These are phyloP conservation scores for Aspergillus sp. DNA, from an alignment of 2,329 filamentous ascomycete species.

Conservation along the genomic window DNA sequence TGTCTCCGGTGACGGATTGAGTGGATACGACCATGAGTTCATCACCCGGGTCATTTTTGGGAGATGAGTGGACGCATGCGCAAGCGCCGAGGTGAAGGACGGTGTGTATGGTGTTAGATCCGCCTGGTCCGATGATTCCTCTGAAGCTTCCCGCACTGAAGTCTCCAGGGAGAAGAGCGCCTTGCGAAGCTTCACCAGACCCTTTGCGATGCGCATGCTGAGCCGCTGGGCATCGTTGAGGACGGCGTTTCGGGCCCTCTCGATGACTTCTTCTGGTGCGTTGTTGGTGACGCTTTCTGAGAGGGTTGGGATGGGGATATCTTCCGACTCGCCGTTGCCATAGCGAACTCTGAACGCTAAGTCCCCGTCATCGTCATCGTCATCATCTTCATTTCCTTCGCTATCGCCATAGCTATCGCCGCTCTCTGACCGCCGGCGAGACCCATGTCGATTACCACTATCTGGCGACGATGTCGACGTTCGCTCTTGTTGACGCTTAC, in stretches of 20 bases:
- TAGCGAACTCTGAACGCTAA: constrained; percentile 51
- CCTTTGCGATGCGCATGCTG: constrained; percentile 50
- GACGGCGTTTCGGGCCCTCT: constrained; percentile 37
- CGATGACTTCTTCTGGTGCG: constrained; percentile 26
- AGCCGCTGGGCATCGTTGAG: constrained; percentile 46
- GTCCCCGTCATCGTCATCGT: constrained; percentile 31
- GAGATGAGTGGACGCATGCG: constrained; percentile 41
- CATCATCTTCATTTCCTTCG: constrained; percentile 1
- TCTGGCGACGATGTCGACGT: constrained; percentile 31
- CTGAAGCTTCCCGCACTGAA: constrained; percentile 23
- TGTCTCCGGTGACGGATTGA: constrained; percentile 47
- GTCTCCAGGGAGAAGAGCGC: constrained; percentile 47
- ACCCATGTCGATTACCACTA: constrained; percentile 40
- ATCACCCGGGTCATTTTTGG: constrained; percentile 51
- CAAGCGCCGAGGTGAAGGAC: constrained; percentile 36
- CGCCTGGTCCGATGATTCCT: constrained; percentile 14
- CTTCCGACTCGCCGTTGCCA: constrained; percentile 52
- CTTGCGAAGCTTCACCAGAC: constrained; percentile 47
- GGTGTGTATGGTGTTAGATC: constrained; percentile 26
- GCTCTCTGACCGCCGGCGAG: constrained; percentile 39
- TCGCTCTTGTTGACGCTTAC: constrained; percentile 45
- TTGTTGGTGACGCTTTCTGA: constrained; percentile 14
- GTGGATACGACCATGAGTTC: constrained; percentile 51
- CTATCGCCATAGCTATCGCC: no score
- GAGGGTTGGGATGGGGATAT: constrained; percentile 43